Percentiles rank a stretch among this genome's conserved stretches.
Conservation (phyloP, 306 rosid genomes). For the Arachis stenosperma region DNA sequence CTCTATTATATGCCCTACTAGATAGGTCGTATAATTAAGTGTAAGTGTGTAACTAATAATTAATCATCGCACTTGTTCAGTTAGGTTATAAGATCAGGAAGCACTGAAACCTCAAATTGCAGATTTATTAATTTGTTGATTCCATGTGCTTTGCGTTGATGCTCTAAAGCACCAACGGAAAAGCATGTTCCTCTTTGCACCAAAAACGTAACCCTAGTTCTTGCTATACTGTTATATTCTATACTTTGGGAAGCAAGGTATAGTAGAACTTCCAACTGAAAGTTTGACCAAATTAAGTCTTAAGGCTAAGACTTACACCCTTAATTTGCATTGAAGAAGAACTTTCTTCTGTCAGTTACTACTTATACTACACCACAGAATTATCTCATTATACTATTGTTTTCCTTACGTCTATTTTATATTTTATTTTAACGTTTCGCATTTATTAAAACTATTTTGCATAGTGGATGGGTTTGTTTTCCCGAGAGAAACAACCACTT, state of each 20-base stretch:
- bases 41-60: neutral
- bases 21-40: neutral
- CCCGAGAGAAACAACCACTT: neutral
- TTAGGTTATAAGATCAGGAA: neutral
- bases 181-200: slow-evolving; percentile 27
- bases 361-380: too few species aligned
- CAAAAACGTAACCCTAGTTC: slow-evolving; percentile 25
- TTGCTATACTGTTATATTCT: neutral
- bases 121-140: neutral
- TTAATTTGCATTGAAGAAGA: slow-evolving; percentile 18
- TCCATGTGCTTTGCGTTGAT: neutral
- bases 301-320: neutral
- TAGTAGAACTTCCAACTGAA: neutral
- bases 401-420: neutral
- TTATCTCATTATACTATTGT: neutral
- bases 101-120: neutral
- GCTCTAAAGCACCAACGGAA: slow-evolving; percentile 15
- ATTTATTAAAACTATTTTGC: neutral
- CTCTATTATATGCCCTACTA: neutral
- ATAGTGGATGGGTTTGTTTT: neutral
- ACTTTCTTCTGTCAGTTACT: neutral
- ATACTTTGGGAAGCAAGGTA: slow-evolving; percentile 26
- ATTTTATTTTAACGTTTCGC: neutral
- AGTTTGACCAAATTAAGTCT: slow-evolving; percentile 13
- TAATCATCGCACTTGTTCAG: neutral